Evolutionary conservation across 2,329 filamentous ascomycete species (phyloP).

Genomic region (Gyromitra esculenta): DNA sequence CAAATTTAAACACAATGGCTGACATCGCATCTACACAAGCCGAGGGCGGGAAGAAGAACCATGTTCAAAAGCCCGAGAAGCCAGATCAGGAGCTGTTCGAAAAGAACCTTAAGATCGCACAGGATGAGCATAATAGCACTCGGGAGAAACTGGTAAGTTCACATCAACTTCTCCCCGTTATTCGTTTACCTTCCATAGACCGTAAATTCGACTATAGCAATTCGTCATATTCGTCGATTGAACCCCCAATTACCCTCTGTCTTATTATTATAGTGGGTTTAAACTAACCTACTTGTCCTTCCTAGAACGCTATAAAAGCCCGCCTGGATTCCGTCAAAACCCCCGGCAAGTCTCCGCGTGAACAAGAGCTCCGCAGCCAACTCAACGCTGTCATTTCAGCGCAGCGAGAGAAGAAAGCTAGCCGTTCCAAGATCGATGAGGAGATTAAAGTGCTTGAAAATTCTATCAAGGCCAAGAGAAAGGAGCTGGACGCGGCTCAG

Average conservation of each 20-base stretch:
- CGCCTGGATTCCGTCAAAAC: slow-evolving; percentile 87
- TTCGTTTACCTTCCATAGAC: not conserved
- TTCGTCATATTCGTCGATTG: slow-evolving; percentile 16
- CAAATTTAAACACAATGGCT: slow-evolving; percentile 62
- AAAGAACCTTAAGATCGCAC: slow-evolving; percentile 77
- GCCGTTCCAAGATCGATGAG: slow-evolving; percentile 79
- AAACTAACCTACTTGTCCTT: slow-evolving; percentile 52
- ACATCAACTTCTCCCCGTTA: not conserved
- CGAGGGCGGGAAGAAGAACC: slow-evolving; percentile 55
- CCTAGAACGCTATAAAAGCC: slow-evolving; percentile 84
- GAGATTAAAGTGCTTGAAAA: slow-evolving; percentile 93
- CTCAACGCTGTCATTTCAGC: slow-evolving; percentile 84
- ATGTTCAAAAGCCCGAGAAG: slow-evolving; percentile 66
- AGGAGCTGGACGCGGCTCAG: slow-evolving; percentile 86
- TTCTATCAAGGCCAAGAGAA: slow-evolving; percentile 82
- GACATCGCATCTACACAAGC: slow-evolving; percentile 63
- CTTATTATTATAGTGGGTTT: not conserved
- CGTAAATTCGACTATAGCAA: slow-evolving; percentile 13
- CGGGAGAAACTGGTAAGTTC: slow-evolving; percentile 74
- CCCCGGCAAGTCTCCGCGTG: slow-evolving; percentile 75
- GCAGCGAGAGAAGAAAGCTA: slow-evolving; percentile 86
- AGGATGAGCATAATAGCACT: slow-evolving; percentile 83
- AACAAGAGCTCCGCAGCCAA: slow-evolving; percentile 84
- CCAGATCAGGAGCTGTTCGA: slow-evolving; percentile 89
- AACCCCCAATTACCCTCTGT: not conserved